Base-by-base conservation (phyloP, 2,329 filamentous ascomycete species). In the Karstenula rhodostoma region DNA sequence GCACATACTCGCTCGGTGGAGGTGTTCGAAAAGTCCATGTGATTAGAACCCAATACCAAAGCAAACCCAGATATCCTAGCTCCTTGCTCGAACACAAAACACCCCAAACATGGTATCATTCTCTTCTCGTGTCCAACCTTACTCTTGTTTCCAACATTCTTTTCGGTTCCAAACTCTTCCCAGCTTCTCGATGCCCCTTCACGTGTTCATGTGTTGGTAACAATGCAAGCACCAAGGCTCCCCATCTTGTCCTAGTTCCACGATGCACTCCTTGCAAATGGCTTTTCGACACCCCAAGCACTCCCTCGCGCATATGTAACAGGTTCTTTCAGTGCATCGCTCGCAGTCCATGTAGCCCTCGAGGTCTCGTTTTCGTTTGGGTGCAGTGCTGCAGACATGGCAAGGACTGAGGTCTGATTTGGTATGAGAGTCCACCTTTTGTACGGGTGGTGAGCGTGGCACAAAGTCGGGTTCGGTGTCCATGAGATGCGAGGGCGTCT, bases 141-240 rank as follows among this genome's bases (percentile, higher is more conserved):
- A 19, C 37, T 40, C 35, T 40, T 12, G 15, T n/a, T 17, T 17
- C n/a, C 37, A 40, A 40, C 37, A 40, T 7, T 40, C 17, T 17
- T 17, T 2, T n/a, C 17, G 33, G 4, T 40, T 5, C 17, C 37
- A n/a, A 8, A 40, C 27, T 17, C 27, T 44, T 37, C 32, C 25
- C 4, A 32, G 12, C 2, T n/a, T 32, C n/a, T 23, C 9, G 42
- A 19, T 12, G 22, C 5, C 22, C 8, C 6, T 19, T 64, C 59
- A 70, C 10, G 63, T 63, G 27, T 68, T 75, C 23, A 72, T 63
- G 10, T 64, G 64, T 17, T 65, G 61, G 54, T 73, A 78, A 65
- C 89, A 91, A 1, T 87, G 87, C 50, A 90, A 75, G 68, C 89
- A 92, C 60, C 87, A 84, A 5, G 90, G 84, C 50, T 91, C 88